Percentiles rank a stretch among this genome's conserved stretches.
phyloP scores from a whole-genome alignment of 176 grass and related monocot species.

The Avena eriantha region DNA sequence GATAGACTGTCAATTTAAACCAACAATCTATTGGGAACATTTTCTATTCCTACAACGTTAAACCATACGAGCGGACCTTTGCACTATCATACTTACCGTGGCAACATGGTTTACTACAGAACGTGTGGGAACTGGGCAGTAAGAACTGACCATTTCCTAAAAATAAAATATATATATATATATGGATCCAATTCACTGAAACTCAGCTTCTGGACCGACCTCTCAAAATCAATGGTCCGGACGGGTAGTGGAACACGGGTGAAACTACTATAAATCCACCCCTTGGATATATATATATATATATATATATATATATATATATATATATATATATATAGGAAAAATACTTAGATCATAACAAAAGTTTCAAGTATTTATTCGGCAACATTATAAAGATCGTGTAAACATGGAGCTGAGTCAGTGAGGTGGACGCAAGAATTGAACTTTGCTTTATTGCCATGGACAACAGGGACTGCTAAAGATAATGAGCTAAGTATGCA shows the following conservation, averaged over 20 bases:
- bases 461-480: neutral
- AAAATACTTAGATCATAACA: no score
- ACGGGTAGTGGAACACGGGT: neutral
- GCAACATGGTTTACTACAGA: conserved; percentile 22
- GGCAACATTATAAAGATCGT: neutral
- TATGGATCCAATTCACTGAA: no score
- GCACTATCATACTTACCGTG: neutral
- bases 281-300: neutral
- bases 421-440: neutral
- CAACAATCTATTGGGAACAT: conserved; percentile 3
- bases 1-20: neutral
- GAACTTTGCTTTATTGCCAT: neutral
- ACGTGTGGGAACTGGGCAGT: conserved; percentile 2
- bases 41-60: conserved; percentile 3
- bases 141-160: neutral
- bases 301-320: no score
- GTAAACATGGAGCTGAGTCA: neutral
- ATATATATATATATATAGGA: no score
- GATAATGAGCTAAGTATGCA: conserved; percentile 4
- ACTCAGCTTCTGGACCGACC: neutral
- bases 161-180: no score
- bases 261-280: neutral
- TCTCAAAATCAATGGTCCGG: neutral
- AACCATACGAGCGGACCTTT: neutral
- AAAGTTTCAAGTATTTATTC: neutral